phyloP scores from a whole-genome alignment of 2,329 filamentous ascomycete genomes.

The Colletotrichum endophyticum region DNA sequence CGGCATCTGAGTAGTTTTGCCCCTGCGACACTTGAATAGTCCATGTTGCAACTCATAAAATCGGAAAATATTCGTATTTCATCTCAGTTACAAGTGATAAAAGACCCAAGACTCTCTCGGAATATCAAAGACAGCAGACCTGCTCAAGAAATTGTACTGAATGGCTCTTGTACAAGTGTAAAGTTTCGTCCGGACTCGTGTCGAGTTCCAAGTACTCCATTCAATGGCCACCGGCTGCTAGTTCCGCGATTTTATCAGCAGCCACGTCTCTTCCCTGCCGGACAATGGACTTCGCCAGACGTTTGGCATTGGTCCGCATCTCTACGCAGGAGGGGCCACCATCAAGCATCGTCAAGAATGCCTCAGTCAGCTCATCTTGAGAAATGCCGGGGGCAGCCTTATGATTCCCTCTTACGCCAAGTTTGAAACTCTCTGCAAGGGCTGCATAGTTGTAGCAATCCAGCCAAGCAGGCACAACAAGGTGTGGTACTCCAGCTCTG shows the following conservation, averaged over 20 bases:
- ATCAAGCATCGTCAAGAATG: constrained; percentile 27
- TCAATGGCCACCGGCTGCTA: not conserved
- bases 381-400: constrained; percentile 35
- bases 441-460: constrained; percentile 50
- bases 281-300: constrained; percentile 14
- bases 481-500: constrained; percentile 48
- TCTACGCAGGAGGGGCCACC: not conserved
- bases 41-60: not conserved
- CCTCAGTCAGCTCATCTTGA: constrained; percentile 26
- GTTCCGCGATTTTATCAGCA: constrained; percentile 1
- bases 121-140: not conserved
- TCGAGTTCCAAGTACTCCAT: not conserved
- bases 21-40: not conserved
- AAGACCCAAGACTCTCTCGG: not conserved
- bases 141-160: not conserved
- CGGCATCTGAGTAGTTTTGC: not conserved
- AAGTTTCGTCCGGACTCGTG: not conserved
- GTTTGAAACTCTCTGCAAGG: constrained; percentile 43
- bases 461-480: constrained; percentile 50
- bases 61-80: not conserved
- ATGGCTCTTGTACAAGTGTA: not conserved
- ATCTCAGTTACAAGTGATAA: not conserved
- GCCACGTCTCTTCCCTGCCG: constrained; percentile 15
- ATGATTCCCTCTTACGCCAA: constrained; percentile 45
- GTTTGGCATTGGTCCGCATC: constrained; percentile 24